A percentile compares a stretch with the other conserved stretches of the same genome.
Evolutionary conservation across 1,139 yeast species (phyloP).

Genomic region (Magnusiomyces magnusii): DNA sequence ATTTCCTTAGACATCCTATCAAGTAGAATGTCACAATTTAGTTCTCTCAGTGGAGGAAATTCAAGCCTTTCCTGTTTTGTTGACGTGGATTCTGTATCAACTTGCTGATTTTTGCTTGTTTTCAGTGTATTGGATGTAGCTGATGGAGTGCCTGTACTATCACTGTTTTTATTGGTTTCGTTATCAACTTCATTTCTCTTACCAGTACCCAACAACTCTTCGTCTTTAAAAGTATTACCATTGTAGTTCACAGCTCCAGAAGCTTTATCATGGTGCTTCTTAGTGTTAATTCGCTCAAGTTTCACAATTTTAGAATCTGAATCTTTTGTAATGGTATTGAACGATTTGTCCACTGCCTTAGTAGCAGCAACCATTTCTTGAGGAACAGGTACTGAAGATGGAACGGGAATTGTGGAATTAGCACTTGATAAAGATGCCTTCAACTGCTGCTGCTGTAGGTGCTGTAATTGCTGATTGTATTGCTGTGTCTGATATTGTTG

Average conservation of each 20-base stretch:
- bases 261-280: background rate
- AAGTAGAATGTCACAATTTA: constrained; percentile 28
- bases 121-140: background rate
- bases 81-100: background rate
- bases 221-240: background rate
- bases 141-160: background rate
- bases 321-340: background rate
- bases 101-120: background rate
- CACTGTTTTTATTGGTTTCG: background rate
- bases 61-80: background rate
- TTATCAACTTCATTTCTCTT: background rate
- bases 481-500: constrained; percentile 10
- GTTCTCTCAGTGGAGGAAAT: constrained; percentile 22
- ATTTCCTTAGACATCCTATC: constrained; percentile 30
- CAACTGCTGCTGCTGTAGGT: constrained; percentile 12
- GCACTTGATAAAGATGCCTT: background rate
- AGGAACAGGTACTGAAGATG: constrained; percentile 3
- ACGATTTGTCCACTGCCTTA: background rate
- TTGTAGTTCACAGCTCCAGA: background rate
- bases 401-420: background rate
- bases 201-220: background rate
- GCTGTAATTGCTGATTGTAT: constrained; percentile 13
- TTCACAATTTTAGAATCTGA: background rate
- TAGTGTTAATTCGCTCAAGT: background rate
- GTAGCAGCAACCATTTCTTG: background rate